phyloP scores from a whole-genome alignment of 106 monocot species.

The Triglochin maritima region DNA sequence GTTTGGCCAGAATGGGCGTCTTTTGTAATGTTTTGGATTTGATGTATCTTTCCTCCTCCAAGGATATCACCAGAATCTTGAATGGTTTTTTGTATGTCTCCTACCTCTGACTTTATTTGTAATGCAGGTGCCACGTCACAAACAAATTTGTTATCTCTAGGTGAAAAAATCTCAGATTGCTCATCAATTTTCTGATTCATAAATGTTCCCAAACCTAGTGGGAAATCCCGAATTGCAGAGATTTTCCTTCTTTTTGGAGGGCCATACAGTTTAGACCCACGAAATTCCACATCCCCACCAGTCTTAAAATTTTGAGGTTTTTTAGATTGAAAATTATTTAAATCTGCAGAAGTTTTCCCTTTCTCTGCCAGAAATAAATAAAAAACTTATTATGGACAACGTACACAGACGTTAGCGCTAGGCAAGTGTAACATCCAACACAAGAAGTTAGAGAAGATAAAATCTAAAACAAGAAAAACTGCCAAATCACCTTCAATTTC shows the following conservation, averaged over 20 bases:
- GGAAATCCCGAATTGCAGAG: slow-evolving; percentile 31
- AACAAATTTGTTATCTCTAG: not conserved
- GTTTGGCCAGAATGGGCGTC: too few relatives aligned
- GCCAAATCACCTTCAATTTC: not conserved
- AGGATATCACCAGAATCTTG: too few relatives aligned
- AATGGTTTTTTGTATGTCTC: too few relatives aligned
- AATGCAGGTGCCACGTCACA: not conserved
- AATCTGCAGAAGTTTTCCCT: not conserved
- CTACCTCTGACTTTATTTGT: too few relatives aligned
- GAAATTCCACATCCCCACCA: not conserved
- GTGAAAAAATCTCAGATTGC: not conserved
- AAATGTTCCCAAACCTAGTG: slow-evolving; percentile 32
- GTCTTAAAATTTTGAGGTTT: not conserved
- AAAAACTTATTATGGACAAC: not conserved
- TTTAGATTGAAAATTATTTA: not conserved
- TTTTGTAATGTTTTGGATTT: too few relatives aligned
- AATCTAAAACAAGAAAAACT: not conserved
- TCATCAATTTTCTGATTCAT: not conserved
- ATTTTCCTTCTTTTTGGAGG: slow-evolving; percentile 38
- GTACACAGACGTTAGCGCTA: not conserved
- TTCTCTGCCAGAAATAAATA: not conserved
- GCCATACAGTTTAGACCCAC: slow-evolving; percentile 18
- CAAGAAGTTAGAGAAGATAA: not conserved
- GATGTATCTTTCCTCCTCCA: too few relatives aligned
- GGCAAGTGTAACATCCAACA: not conserved